Percentiles rank a stretch among this genome's conserved stretches.
Evolutionary conservation across 2,329 filamentous ascomycete species (phyloP).

Genomic region (Phyllosticta citrichinensis): DNA sequence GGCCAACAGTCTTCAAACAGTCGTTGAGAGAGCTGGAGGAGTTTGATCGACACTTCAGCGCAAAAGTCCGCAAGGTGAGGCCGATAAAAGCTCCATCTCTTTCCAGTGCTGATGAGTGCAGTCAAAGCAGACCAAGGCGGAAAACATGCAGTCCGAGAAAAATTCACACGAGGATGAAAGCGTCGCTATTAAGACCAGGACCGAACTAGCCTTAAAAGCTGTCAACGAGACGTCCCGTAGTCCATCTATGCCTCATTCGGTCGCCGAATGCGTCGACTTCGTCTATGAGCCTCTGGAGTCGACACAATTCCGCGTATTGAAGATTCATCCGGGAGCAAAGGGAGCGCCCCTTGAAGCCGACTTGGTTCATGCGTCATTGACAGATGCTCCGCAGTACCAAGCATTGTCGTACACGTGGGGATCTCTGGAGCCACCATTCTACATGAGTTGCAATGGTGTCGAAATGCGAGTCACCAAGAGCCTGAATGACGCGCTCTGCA

Average conservation of each 20-base stretch:
- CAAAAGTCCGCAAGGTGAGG: neutral
- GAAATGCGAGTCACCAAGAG: slow-evolving; percentile 4
- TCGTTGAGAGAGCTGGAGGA: neutral
- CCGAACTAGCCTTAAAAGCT: neutral
- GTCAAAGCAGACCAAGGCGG: neutral
- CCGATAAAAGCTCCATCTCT: neutral
- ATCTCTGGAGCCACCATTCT: neutral
- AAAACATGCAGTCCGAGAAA: neutral
- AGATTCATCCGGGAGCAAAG: neutral
- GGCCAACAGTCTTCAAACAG: neutral
- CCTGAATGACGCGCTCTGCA: slow-evolving; percentile 2
- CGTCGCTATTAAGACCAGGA: neutral
- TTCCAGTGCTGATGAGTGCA: neutral
- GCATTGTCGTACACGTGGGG: slow-evolving; percentile 14
- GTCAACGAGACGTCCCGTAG: neutral
- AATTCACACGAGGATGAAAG: neutral
- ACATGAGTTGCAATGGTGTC: neutral
- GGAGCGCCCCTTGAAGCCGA: neutral
- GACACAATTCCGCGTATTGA: neutral
- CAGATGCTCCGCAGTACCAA: neutral
- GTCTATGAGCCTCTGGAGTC: neutral
- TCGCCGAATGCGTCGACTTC: neutral
- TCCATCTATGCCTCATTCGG: neutral
- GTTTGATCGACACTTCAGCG: neutral
- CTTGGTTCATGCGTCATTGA: neutral